Percentiles rank a stretch among this genome's conserved stretches.
Evolutionary conservation across 345 rosid genomes (phyloP).

Genomic region (Bruguiera parviflora): DNA sequence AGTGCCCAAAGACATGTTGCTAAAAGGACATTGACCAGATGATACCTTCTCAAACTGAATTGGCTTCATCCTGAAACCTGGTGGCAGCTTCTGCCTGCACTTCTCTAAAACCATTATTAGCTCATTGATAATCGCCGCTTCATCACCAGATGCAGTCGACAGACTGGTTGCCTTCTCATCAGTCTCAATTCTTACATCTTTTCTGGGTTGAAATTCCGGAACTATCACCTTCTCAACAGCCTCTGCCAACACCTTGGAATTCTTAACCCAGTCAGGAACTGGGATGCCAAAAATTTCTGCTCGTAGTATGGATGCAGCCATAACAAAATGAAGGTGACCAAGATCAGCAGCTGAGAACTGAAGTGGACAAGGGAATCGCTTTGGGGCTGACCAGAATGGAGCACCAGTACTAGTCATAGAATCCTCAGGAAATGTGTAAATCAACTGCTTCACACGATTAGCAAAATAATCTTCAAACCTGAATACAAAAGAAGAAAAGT

Average conservation of each 20-base stretch:
- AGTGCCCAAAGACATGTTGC: not conserved
- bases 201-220: slow-evolving; percentile 86
- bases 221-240: slow-evolving; percentile 74
- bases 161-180: slow-evolving; percentile 90
- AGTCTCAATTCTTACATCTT: slow-evolving; percentile 73
- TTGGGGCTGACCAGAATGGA: slow-evolving; percentile 99
- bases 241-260: slow-evolving; percentile 53
- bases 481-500: slow-evolving; percentile 17
- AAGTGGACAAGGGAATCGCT: slow-evolving; percentile 86
- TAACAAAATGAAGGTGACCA: slow-evolving; percentile 61
- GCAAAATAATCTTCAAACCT: slow-evolving; percentile 94
- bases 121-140: slow-evolving; percentile 68
- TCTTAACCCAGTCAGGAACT: slow-evolving; percentile 75
- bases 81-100: slow-evolving; percentile 50
- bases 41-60: slow-evolving; percentile 98
- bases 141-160: slow-evolving; percentile 77
- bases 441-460: slow-evolving; percentile 81
- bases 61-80: slow-evolving; percentile 77
- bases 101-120: slow-evolving; percentile 60
- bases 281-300: slow-evolving; percentile 93
- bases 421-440: slow-evolving; percentile 89
- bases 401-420: slow-evolving; percentile 87
- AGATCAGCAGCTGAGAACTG: slow-evolving; percentile 63
- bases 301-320: slow-evolving; percentile 76
- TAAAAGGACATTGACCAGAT: slow-evolving; percentile 4